Conservation (phyloP, 164 flowering plant species). For the Paratinospora sagittata region DNA sequence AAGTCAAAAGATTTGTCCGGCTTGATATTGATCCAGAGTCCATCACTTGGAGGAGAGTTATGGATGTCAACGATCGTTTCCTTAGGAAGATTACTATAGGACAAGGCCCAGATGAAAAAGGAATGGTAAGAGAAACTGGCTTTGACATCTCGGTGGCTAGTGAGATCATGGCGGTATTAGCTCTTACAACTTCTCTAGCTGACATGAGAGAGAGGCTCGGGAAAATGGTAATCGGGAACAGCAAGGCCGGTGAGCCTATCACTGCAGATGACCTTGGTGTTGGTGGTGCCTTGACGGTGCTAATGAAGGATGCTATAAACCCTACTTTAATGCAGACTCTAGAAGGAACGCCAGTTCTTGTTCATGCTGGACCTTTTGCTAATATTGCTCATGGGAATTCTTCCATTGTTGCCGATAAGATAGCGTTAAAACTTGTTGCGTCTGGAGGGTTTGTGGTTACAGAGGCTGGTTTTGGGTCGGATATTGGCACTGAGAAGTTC, state of each 20-base stretch:
- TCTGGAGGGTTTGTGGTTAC: slow-evolving; percentile 97
- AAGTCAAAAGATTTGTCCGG: slow-evolving; percentile 74
- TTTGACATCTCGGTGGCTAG: slow-evolving; percentile 99
- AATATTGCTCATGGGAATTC: slow-evolving; percentile 99
- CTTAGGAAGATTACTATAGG: slow-evolving; percentile 85
- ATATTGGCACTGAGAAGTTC: slow-evolving; percentile 97
- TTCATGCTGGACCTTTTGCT: slow-evolving; percentile 99
- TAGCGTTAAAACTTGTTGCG: slow-evolving; percentile 88
- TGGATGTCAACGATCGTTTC: slow-evolving; percentile 97
- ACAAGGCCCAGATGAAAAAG: slow-evolving; percentile 97
- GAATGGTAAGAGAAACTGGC: slow-evolving; percentile 93
- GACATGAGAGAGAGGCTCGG: slow-evolving; percentile 99
- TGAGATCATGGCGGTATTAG: slow-evolving; percentile 99
- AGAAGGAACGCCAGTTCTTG: slow-evolving; percentile 97
- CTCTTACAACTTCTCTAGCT: slow-evolving; percentile 82
- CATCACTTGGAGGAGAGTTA: slow-evolving; percentile 93
- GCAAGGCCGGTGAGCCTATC: slow-evolving; percentile 86
- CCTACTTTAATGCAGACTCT: slow-evolving; percentile 99
- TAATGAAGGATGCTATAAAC: slow-evolving; percentile 97
- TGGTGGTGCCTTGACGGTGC: slow-evolving; percentile 93
- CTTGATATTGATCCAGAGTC: slow-evolving; percentile 92
- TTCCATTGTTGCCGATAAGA: slow-evolving; percentile 91
- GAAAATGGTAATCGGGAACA: slow-evolving; percentile 92
- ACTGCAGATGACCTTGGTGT: slow-evolving; percentile 98
- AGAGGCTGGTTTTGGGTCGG: slow-evolving; percentile 99